Percentiles rank a stretch among this genome's conserved stretches.
Evolutionary conservation across 768 basidiomycete species (phyloP).

Genomic region (Boletus reticulatus): DNA sequence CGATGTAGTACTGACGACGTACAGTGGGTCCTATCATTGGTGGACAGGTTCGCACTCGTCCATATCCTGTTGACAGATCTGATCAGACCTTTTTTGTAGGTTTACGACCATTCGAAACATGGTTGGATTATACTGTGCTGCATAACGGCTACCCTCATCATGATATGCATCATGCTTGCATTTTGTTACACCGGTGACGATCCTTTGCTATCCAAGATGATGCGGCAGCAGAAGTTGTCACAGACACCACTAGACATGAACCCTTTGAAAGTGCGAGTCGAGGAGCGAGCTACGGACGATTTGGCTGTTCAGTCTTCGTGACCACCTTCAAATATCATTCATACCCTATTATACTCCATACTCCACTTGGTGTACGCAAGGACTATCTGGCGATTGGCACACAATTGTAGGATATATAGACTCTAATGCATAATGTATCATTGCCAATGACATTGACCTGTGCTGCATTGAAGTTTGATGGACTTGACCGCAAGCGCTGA

Average conservation of each 20-base stretch:
- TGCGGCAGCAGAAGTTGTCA: constrained; percentile 19
- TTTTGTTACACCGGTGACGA: constrained; percentile 50
- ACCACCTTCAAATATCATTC: constrained; percentile 3
- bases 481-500: neutral
- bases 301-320: constrained; percentile 1
- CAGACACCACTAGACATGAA: constrained; percentile 8
- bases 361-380: neutral
- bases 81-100: constrained; percentile 34
- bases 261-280: neutral
- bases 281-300: neutral
- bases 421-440: constrained; percentile 6
- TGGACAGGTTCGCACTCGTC: constrained; percentile 49
- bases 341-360: neutral
- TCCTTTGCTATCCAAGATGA: constrained; percentile 35
- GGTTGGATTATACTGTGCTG: constrained; percentile 65
- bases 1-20: constrained; percentile 1
- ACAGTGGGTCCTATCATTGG: constrained; percentile 70
- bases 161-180: constrained; percentile 37
- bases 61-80: neutral
- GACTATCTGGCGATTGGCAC: constrained; percentile 8
- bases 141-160: constrained; percentile 43
- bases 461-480: neutral
- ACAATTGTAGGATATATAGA: constrained; percentile 15
- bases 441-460: neutral
- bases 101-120: constrained; percentile 51